A percentile compares a stretch with the other conserved stretches of the same genome.
Evolutionary conservation across 306 rosid species (phyloP).

Genomic region (Rubus parviflorus): DNA sequence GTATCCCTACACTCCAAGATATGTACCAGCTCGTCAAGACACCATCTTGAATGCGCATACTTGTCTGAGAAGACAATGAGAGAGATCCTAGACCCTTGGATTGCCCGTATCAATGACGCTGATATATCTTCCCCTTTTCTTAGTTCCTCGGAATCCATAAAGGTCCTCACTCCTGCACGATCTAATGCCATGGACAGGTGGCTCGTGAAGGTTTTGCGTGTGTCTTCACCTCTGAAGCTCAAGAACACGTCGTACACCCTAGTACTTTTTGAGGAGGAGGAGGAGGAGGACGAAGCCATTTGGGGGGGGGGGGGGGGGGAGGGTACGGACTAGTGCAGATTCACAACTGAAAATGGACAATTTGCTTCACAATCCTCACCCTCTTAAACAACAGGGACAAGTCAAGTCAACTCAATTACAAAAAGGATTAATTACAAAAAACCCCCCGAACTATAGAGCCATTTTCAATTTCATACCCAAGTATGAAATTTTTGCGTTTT

Average conservation of each 20-base stretch:
- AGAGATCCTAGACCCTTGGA: conserved; percentile 13
- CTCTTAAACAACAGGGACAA: too few species aligned
- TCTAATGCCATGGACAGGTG: not conserved
- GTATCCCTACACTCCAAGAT: conserved; percentile 7
- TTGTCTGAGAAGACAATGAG: not conserved
- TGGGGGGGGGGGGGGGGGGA: too few species aligned
- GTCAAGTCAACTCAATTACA: too few species aligned
- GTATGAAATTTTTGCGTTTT: too few species aligned
- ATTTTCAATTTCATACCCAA: too few species aligned
- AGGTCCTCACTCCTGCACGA: not conserved
- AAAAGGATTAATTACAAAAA: too few species aligned
- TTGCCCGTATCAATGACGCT: not conserved
- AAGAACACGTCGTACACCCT: not conserved
- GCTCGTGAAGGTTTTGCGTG: not conserved
- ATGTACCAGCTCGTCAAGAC: conserved; percentile 10
- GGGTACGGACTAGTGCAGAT: too few species aligned
- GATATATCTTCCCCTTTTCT: conserved; percentile 8
- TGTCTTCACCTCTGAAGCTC: not conserved
- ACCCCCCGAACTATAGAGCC: too few species aligned
- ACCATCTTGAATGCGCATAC: conserved; percentile 10
- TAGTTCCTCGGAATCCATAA: conserved; percentile 2
- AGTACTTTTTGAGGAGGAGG: not conserved
- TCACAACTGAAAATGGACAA: too few species aligned
- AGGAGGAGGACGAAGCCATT: too few species aligned
- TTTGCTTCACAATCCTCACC: too few species aligned